Evolutionary conservation across 257 asterid species (phyloP).

Genomic region (Nicotiana sylvestris): DNA sequence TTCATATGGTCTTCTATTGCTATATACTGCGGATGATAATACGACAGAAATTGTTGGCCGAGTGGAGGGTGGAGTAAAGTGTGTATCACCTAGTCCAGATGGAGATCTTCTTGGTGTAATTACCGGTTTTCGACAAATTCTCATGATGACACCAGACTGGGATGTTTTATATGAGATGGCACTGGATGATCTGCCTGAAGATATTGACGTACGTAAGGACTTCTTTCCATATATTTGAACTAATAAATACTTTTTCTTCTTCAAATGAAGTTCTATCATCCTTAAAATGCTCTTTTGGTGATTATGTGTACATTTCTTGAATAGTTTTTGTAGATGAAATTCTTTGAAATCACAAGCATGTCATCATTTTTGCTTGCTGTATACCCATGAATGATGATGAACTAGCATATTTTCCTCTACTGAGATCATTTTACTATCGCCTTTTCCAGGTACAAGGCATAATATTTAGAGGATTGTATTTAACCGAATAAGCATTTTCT

Average conservation of each 20-base stretch:
- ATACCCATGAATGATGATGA: neutral
- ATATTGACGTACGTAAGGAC: conserved; percentile 84
- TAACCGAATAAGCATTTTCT: neutral
- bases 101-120: conserved; percentile 82
- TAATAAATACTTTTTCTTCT: neutral
- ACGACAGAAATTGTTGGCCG: conserved; percentile 77
- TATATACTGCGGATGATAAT: conserved; percentile 54
- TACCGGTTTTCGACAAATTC: conserved; percentile 85
- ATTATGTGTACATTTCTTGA: neutral
- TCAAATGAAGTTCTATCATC: neutral
- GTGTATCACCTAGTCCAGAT: conserved; percentile 97
- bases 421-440: neutral
- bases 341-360: neutral
- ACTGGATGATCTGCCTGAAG: conserved; percentile 72
- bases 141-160: conserved; percentile 95
- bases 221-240: conserved; percentile 31
- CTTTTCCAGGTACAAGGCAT: neutral
- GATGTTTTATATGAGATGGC: conserved; percentile 86
- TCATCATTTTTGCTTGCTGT: neutral
- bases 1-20: conserved; percentile 68
- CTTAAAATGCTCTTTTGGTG: neutral
- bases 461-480: neutral
- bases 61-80: conserved; percentile 90
- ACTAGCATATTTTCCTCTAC: neutral
- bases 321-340: neutral